Evolutionary conservation across 768 basidiomycete genomes (phyloP), one percentile per base, ranked within the genome.

Genomic region (Tremella fuciformis): DNA sequence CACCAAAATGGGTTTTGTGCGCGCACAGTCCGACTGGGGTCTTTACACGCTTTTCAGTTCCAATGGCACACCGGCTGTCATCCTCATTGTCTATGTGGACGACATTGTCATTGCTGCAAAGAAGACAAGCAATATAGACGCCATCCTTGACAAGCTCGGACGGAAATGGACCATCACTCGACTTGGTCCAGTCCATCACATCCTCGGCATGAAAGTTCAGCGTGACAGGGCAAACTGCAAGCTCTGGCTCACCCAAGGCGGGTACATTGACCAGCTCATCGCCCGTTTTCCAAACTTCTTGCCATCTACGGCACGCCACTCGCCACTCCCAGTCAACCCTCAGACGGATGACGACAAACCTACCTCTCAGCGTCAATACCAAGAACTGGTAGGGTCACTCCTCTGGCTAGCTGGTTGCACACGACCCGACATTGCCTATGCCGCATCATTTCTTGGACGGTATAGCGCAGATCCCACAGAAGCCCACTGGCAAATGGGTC

Each of bases 381-480:
- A 18, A 51, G n/a, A 37, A 41, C 13, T 66, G 16, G 59, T 79
- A 41, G 75, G 76, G 4, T 67, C 70, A 2, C 62, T 78, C 24
- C 73, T 75, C 69, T 78, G 76, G 57, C 60, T 70, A 1, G 70
- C 76, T 9, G 40, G 75, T 8, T 65, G 58, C 13, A 78, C 77
- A 24, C 57, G 74, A 37, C 79, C 79, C 6, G 79, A 79, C 64
- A 44, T 50, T 13, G 9, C 16, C 25, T 56, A 59, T 22, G 59
- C 57, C 16, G 24, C 52, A 37, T 24, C 25, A 48, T 42, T 41
- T 18, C 59, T 77, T 22, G 40, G 60, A 15, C 59, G 67, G 26
- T 65, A 65, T 29, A 71, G 52, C n/a, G 16, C 55, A 25, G 13
- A 29, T 19, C 57, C 57, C 8, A 24, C 24, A 13, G 78, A 80